A percentile compares a stretch with the other conserved stretches of the same genome.
Evolutionary conservation across 176 grass and related monocot genomes (phyloP).

Genomic region (Oryza punctata): DNA sequence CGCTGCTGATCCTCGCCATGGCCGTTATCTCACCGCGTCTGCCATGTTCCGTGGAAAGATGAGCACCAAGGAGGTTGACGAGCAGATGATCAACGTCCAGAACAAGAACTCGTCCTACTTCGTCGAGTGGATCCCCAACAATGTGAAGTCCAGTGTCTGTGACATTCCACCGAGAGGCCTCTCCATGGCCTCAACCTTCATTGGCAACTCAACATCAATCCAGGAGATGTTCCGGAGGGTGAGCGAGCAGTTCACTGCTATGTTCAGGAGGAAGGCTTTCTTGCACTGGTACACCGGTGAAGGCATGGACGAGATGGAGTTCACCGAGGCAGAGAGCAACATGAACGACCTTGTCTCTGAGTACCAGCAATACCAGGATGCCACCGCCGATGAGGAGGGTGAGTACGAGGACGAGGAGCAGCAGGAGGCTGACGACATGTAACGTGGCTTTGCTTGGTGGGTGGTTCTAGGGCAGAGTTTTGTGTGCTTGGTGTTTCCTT

Average conservation of each 20-base stretch:
- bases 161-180: constrained; percentile 76
- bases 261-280: constrained; percentile 96
- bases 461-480: constrained; percentile 11
- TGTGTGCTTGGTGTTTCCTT: constrained; percentile 1
- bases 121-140: constrained; percentile 89
- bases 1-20: constrained; percentile 81
- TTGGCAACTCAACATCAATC: constrained; percentile 82
- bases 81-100: constrained; percentile 94
- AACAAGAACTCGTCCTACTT: constrained; percentile 93
- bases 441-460: constrained; percentile 27
- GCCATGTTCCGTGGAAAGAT: constrained; percentile 96
- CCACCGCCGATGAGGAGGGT: constrained; percentile 57
- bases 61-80: constrained; percentile 85
- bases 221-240: constrained; percentile 96
- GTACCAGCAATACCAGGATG: constrained; percentile 93
- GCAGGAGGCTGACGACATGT: constrained; percentile 34
- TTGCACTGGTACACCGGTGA: constrained; percentile 82
- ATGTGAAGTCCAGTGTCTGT: constrained; percentile 85
- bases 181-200: constrained; percentile 85
- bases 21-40: constrained; percentile 81
- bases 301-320: constrained; percentile 94
- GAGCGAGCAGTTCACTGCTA: constrained; percentile 92
- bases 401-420: constrained; percentile 66
- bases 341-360: constrained; percentile 89
- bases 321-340: constrained; percentile 85